Conservation (phyloP, 2,329 filamentous ascomycete genomes). For the Trichoderma sp. region DNA sequence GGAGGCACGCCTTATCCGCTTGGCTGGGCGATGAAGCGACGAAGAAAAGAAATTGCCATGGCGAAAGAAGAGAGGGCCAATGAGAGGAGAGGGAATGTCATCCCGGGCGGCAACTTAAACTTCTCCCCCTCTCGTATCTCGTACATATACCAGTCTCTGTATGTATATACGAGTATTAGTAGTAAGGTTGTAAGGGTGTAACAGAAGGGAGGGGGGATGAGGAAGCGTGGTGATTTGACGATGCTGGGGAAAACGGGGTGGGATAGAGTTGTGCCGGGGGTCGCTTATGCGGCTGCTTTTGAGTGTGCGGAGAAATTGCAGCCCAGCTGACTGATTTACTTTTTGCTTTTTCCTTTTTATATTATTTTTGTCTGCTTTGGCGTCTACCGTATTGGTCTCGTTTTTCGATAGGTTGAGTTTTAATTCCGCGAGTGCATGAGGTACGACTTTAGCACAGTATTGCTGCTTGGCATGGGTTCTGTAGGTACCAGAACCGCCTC, state of each 20-base stretch:
- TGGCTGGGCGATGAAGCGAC: not conserved
- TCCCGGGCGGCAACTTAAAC: not conserved
- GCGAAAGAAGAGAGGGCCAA: not conserved
- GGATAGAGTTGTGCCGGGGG: not conserved
- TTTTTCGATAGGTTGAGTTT: not conserved
- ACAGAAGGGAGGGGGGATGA: not conserved
- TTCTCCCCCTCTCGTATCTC: not conserved
- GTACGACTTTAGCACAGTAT: not conserved
- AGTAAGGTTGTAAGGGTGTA: not conserved
- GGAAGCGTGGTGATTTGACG: not conserved
- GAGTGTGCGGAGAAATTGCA: not conserved
- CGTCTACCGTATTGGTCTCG: not conserved
- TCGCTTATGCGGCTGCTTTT: not conserved
- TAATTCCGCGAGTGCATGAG: not conserved
- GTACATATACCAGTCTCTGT: not conserved
- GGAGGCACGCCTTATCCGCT: too few relatives aligned
- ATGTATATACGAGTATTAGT: not conserved
- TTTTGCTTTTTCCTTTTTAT: not conserved
- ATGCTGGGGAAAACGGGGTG: not conserved
- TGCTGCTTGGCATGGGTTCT: not conserved
- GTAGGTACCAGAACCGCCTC: not conserved
- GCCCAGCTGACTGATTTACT: not conserved
- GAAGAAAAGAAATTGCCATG: not conserved
- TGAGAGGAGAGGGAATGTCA: not conserved
- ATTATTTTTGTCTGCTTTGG: not conserved